Conservation (phyloP, 2,329 filamentous ascomycete species). For the Cytospora leucostoma region DNA sequence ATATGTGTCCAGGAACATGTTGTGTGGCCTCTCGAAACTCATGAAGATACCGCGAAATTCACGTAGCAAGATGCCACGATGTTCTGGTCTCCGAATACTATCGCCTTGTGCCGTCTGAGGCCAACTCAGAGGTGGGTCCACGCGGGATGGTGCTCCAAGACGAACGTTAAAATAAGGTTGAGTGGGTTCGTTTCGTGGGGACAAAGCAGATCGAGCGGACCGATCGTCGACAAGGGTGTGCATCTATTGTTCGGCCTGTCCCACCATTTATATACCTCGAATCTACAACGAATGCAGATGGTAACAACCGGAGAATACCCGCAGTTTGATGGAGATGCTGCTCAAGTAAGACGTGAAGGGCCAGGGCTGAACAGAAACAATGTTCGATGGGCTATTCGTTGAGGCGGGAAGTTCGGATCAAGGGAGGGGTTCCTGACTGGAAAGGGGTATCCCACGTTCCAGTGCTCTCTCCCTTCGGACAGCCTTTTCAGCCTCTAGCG, state of each 20-base stretch:
- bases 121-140: not conserved
- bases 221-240: not conserved
- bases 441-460: not conserved
- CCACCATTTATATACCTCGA: not conserved
- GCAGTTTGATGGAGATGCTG: not conserved
- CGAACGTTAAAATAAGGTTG: conserved; percentile 12
- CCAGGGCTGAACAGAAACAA: not conserved
- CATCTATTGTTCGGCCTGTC: not conserved
- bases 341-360: not conserved
- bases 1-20: too few species aligned
- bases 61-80: not conserved
- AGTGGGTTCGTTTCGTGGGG: conserved; percentile 1
- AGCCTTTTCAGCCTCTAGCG: not conserved
- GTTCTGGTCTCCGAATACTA: not conserved
- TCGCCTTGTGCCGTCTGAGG: not conserved
- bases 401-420: not conserved
- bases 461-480: not conserved
- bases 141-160: not conserved
- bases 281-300: not conserved
- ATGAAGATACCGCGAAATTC: too few species aligned
- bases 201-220: not conserved
- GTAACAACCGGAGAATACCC: not conserved
- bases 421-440: not conserved
- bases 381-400: not conserved
- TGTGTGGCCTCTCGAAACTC: too few species aligned